Evolutionary conservation across 495 filamentous ascomycete genomes (phyloP), one percentile per base, ranked within the genome.

Genomic region (Penicillium coffeae): DNA sequence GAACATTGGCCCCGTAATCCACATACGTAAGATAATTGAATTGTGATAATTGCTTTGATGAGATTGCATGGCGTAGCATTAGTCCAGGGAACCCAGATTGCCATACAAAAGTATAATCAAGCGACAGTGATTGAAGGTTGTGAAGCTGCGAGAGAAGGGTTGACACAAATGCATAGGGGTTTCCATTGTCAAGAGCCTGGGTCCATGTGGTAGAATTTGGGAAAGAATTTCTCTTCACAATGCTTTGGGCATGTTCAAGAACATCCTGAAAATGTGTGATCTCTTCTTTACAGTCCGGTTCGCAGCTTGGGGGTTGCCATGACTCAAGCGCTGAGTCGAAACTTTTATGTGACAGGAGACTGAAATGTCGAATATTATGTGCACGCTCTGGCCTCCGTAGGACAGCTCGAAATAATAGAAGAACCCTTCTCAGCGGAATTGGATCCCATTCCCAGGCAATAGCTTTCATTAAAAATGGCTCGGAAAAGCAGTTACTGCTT

Each of bases 41-140:
- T 39, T 27, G 38, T 21, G 47, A 50, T 16, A 50, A 50, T 43
- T 15, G 33, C 32, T 37, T 33, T n/a, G 30, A 47, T n/a, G 13
- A 42, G 20, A 54, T 40, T 6, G 51, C 51, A 49, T 54, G 51
- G 3, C 40, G 45, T 40, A 54, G 34, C 51, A 54, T 54, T 14
- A 54, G 25, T 14, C 51, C 51, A 0, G 51, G 51, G 15, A 54
- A 54, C 20, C 51, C 51, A 9, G 39, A 48, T 25, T 54, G 45
- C 51, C 51, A 54, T 13, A 54, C 45, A 41, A 54, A 54, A 15
- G 51, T 30, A 19, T 48, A 54, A 22, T 54, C 51, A 21, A 54
- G 45, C 14, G 2, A 15, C 18, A 54, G 12, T 0, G 51, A 48
- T 22, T 22, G 21, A 0, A 54, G 34, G 15, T 48, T 45, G 18